phyloP scores from a whole-genome alignment of 1,139 yeast species.

The Trichomonascaceae sp. region DNA sequence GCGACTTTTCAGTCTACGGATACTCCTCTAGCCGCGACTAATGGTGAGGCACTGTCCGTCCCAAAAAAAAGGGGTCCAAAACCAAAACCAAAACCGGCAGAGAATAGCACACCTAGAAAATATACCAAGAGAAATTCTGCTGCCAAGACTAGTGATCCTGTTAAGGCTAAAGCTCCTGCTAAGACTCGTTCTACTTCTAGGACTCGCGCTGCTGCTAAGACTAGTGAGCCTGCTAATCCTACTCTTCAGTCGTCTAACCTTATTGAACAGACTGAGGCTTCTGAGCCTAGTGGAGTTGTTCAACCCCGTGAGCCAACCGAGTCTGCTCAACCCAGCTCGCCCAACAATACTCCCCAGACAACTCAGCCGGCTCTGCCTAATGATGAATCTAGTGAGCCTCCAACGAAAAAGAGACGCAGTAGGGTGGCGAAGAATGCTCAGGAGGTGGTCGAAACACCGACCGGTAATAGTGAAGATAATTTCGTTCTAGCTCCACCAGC shows the following conservation, averaged over 20 bases:
- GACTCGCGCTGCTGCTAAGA: background rate
- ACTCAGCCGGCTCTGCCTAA: background rate
- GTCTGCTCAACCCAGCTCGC: background rate
- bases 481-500: conserved; percentile 14
- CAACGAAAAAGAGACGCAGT: background rate
- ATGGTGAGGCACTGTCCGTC: background rate
- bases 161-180: background rate
- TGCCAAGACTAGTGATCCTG: background rate
- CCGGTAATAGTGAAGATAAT: conserved; percentile 6
- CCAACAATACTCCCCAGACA: conserved; percentile 5
- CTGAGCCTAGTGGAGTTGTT: no score
- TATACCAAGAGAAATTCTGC: no score
- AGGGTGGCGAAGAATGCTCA: background rate
- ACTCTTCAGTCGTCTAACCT: no score
- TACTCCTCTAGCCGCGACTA: background rate
- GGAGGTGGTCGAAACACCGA: background rate
- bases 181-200: background rate
- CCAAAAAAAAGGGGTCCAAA: background rate
- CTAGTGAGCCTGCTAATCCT: background rate
- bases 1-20: background rate
- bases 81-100: background rate
- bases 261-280: no score
- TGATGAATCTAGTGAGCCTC: conserved; percentile 1
- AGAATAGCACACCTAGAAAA: no score
- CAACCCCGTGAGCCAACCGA: background rate